Percentiles rank a stretch among this genome's conserved stretches.
These are phyloP conservation scores for Bruguiera gymnorhiza DNA, from an alignment of 345 rosid genomes.

Conservation along the genomic window DNA sequence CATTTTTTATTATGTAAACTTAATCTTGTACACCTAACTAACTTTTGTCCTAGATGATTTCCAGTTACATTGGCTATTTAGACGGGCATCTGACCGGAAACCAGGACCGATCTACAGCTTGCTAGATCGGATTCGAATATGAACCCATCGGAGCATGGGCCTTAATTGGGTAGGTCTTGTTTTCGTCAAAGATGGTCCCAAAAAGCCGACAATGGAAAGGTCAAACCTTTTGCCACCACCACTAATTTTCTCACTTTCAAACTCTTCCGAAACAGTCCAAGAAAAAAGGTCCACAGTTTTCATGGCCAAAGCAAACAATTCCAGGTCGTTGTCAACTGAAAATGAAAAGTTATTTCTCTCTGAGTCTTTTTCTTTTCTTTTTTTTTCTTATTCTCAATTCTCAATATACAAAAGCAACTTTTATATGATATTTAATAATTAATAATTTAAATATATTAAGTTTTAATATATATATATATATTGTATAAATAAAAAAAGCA, in stretches of 20 bases:
- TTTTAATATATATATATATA: too few species aligned
- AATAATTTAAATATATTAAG: too few species aligned
- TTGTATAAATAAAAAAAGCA: too few species aligned
- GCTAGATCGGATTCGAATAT: background rate
- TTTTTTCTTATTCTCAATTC: background rate
- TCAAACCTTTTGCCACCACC: slow-evolving; percentile 7
- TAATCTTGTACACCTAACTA: too few species aligned
- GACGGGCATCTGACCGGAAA: too few species aligned
- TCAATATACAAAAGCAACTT: background rate
- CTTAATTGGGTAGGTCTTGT: background rate
- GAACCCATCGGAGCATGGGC: background rate
- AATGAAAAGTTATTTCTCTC: too few species aligned
- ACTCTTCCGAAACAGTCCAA: background rate
- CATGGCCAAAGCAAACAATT: slow-evolving; percentile 19
- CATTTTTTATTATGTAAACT: too few species aligned
- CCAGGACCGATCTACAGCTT: too few species aligned
- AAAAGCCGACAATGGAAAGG: background rate
- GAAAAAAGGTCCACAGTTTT: slow-evolving; percentile 1
- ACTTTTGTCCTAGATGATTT: too few species aligned
- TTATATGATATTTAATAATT: too few species aligned
- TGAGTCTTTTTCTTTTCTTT: too few species aligned
- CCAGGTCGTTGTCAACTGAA: background rate
- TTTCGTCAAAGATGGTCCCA: slow-evolving; percentile 13
- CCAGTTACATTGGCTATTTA: too few species aligned
- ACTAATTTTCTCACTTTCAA: slow-evolving; percentile 11